These are phyloP conservation scores for Ophiocordyceps camponoti-floridani DNA, from an alignment of 2,329 filamentous ascomycete species.

Conservation along the genomic window DNA sequence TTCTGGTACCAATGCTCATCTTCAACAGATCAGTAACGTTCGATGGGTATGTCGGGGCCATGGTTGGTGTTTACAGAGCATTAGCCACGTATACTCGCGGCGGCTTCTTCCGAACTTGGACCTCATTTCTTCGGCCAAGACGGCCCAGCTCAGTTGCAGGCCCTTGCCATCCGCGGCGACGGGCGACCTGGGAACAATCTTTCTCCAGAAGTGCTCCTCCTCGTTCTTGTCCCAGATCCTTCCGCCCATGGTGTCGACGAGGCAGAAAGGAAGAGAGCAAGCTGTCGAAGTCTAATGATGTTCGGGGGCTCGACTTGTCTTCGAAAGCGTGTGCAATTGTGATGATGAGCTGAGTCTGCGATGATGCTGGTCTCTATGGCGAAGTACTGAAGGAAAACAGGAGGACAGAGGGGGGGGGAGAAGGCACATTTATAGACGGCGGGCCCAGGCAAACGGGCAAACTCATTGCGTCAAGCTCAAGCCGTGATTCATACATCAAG, in stretches of 20 bases:
- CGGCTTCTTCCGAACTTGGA: conserved; percentile 14
- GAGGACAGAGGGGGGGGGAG: too few species aligned
- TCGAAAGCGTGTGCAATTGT: too few species aligned
- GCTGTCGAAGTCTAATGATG: too few species aligned
- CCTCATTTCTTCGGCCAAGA: conserved; percentile 21
- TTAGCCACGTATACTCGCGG: conserved; percentile 19
- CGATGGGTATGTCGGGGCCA: not conserved
- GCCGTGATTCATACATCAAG: not conserved
- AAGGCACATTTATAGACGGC: not conserved
- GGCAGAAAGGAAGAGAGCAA: too few species aligned
- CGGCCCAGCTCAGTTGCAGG: conserved; percentile 14
- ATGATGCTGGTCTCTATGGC: too few species aligned
- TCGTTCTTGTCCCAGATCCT: conserved; percentile 30
- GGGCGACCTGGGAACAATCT: conserved; percentile 17
- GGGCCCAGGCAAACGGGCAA: not conserved
- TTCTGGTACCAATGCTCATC: conserved; percentile 29
- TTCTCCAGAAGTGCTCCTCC: conserved; percentile 30
- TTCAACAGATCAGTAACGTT: conserved; percentile 7
- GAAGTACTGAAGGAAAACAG: too few species aligned
- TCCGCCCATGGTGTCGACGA: conserved; percentile 23
- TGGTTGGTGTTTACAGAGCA: conserved; percentile 19
- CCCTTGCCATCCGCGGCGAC: conserved; percentile 9
- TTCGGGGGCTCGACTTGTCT: too few species aligned
- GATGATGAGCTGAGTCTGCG: too few species aligned
- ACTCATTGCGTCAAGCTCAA: not conserved